These are phyloP conservation scores for Fusarium scirpi DNA, from an alignment of 2,329 filamentous ascomycete genomes.

Conservation along the genomic window DNA sequence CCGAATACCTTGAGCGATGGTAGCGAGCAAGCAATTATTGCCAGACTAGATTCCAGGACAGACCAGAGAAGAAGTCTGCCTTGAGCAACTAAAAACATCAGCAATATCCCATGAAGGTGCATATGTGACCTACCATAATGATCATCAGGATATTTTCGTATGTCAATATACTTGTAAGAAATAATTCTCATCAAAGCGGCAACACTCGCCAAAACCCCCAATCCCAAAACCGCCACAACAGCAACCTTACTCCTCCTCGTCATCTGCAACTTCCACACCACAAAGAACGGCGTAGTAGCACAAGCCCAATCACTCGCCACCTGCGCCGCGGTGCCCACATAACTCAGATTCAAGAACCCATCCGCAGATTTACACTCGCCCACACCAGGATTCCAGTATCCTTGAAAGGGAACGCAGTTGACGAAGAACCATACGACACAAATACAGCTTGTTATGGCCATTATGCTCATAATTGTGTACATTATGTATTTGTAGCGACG, in stretches of 20 bases:
- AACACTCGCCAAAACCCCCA: constrained; percentile 31
- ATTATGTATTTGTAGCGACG: constrained; percentile 26
- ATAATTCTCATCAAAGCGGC: constrained; percentile 33
- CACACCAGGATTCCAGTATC: constrained; percentile 25
- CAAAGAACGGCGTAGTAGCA: constrained; percentile 48
- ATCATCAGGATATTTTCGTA: constrained; percentile 8
- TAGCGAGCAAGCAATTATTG: constrained; percentile 29
- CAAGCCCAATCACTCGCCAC: constrained; percentile 47
- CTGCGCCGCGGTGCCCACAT: constrained; percentile 36
- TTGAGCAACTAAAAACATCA: background rate
- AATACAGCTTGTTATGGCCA: background rate
- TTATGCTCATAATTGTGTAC: constrained; percentile 23
- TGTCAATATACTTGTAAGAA: constrained; percentile 30
- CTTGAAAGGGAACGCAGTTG: constrained; percentile 22
- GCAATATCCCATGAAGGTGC: background rate
- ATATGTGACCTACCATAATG: background rate
- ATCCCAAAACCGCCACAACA: constrained; percentile 17
- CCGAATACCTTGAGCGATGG: constrained; percentile 27
- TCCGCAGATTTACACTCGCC: constrained; percentile 22
- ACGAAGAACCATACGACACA: constrained; percentile 28
- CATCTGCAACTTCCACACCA: constrained; percentile 47
- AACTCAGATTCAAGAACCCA: constrained; percentile 25
- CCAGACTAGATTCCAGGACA: constrained; percentile 17
- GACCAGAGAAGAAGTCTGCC: constrained; percentile 32
- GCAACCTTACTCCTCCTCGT: constrained; percentile 37